A percentile compares a stretch with the other conserved stretches of the same genome.
phyloP scores from a whole-genome alignment of 495 filamentous ascomycete genomes.

The Pyronema domesticum region DNA sequence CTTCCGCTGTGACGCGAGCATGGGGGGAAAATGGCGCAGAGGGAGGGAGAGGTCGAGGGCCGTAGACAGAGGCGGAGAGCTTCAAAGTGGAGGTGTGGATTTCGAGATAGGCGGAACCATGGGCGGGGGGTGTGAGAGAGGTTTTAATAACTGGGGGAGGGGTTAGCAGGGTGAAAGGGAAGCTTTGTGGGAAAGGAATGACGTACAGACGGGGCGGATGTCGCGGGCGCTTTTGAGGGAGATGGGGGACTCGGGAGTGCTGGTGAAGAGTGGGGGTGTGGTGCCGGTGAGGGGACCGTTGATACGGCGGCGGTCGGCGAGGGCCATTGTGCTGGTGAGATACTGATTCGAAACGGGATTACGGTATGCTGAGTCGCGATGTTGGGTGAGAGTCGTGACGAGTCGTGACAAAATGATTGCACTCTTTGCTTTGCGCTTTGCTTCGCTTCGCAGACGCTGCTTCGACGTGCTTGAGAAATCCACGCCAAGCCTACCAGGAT shows the following conservation, averaged over 20 bases:
- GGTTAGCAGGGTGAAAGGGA: not conserved
- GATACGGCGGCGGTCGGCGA: constrained; percentile 78
- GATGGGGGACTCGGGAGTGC: constrained; percentile 25
- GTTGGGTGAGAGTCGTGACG: too few species aligned
- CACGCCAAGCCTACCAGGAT: too few species aligned
- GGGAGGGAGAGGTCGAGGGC: constrained; percentile 35
- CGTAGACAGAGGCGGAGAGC: constrained; percentile 72
- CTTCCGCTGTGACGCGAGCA: constrained; percentile 71
- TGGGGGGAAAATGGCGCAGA: constrained; percentile 79
- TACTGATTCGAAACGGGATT: too few species aligned
- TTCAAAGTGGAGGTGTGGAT: constrained; percentile 58
- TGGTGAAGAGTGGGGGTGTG: constrained; percentile 48
- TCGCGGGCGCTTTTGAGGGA: constrained; percentile 35
- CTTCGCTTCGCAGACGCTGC: too few species aligned
- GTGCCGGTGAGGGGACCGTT: constrained; percentile 74
- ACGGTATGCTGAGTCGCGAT: too few species aligned
- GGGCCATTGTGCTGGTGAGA: constrained; percentile 21
- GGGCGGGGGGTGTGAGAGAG: constrained; percentile 77
- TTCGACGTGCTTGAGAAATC: too few species aligned
- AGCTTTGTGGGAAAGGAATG: not conserved
- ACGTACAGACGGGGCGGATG: constrained; percentile 69
- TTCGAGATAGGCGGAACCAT: constrained; percentile 87
- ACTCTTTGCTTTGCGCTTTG: too few species aligned
- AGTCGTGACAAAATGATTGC: too few species aligned
- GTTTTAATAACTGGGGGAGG: constrained; percentile 59